Evolutionary conservation across 2,329 filamentous ascomycete genomes (phyloP).

Genomic region (Botrytis byssoidea): DNA sequence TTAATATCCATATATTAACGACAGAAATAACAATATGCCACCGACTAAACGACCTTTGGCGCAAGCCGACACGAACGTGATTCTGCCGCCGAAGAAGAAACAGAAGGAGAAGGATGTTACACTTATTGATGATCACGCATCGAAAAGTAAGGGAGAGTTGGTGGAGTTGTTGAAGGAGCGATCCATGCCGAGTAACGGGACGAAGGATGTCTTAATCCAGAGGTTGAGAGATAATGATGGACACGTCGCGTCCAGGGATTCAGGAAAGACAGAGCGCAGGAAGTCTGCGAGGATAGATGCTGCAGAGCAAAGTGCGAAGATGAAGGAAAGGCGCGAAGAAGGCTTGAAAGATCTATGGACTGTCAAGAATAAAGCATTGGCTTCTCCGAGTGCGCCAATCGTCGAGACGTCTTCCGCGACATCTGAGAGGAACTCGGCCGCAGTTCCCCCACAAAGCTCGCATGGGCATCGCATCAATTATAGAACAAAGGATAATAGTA

Average conservation of each 20-base stretch:
- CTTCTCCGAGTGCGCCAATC: not conserved
- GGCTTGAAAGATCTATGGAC: not conserved
- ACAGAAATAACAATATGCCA: not conserved
- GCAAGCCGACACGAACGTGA: not conserved
- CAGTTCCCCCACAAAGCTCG: not conserved
- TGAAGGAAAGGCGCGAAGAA: not conserved
- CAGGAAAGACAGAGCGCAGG: not conserved
- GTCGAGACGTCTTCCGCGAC: not conserved
- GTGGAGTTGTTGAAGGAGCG: not conserved
- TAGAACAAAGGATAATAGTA: not conserved
- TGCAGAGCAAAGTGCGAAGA: not conserved
- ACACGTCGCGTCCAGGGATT: not conserved
- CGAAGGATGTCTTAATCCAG: conserved; percentile 2
- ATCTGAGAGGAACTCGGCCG: not conserved
- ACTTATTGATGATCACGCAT: not conserved
- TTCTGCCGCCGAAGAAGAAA: not conserved
- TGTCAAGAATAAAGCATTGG: not conserved
- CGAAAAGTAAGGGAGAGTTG: not conserved
- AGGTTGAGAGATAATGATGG: not conserved
- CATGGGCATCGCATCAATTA: not conserved
- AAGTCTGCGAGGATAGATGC: conserved; percentile 8
- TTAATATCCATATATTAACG: not conserved
- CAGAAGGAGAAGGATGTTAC: not conserved
- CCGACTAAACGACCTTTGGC: not conserved
- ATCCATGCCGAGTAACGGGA: not conserved